Evolutionary conservation across 805 yeast genomes (phyloP), one percentile per base, ranked within the genome.

Genomic region (Barnettozyma siamensis): DNA sequence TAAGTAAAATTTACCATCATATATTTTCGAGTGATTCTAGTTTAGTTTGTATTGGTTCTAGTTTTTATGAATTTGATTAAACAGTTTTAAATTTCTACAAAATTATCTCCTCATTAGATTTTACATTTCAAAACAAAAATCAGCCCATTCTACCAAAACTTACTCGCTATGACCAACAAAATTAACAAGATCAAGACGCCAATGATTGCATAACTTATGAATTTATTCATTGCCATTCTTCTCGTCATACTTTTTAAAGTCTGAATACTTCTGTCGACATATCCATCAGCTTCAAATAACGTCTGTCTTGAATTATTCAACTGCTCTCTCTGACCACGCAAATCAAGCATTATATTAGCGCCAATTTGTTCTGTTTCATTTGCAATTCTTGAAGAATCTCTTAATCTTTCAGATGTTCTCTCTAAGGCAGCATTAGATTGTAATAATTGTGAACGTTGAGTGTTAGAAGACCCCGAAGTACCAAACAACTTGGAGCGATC

Each of bases 281-380:
- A 88, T 1, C 83, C 78, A 59, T 93, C 98, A 0, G 98, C 98
- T 47, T 88, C 91, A 63, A 76, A 75, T 38, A 93, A 67, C 0
- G 95, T 86, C 53, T 83, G 85, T 61, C 97, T 77, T 18, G 96
- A 78, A 53, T 89, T 88, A 40, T 78, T 68, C 33, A 93, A 76
- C 57, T 94, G 97, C 56, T 93, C 99, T 44, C 99, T 72, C 66
- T 93, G 99, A 20, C 95, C 82, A 46, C 96, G 73, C 50, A 93
- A 68, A 59, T 91, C 96, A 53, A 79, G 80, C 65, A 93, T 73
- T 39, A 93, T 93, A 49, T 84, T 83, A 12, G 96, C 87, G 2
- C 99, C 99, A 38, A 93, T 79, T 26, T 73, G 72, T 63, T 93
- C 99, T 0, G 99, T 88, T 53, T 93, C 99, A 39, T 84, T 69